A percentile compares a stretch with the other conserved stretches of the same genome.
Conservation (phyloP, 75 land plant genomes). For the Pinus tabuliformis region DNA sequence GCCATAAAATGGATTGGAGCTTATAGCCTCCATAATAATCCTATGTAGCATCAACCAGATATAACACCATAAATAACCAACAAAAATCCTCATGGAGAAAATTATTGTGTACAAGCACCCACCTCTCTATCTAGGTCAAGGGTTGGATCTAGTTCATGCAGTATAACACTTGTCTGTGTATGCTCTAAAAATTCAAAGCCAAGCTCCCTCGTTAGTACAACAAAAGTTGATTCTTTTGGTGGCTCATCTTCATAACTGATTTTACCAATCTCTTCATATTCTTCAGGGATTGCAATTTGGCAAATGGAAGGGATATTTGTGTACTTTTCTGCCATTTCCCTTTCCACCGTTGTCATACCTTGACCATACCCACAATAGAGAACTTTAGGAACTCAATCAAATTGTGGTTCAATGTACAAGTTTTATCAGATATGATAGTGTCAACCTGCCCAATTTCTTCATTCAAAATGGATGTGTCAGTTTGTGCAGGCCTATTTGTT, state of each 20-base stretch:
- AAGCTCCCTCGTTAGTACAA: conserved; percentile 62
- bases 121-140: conserved; percentile 29
- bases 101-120: conserved; percentile 12
- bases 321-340: background rate
- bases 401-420: conserved; percentile 73
- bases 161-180: conserved; percentile 51
- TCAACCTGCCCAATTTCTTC: conserved; percentile 82
- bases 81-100: background rate
- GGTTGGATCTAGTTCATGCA: conserved; percentile 41
- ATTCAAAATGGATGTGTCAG: conserved; percentile 77
- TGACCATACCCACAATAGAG: conserved; percentile 51
- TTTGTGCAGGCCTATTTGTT: conserved; percentile 41
- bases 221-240: conserved; percentile 74
- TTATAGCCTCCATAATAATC: background rate
- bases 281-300: conserved; percentile 72
- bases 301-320: conserved; percentile 20
- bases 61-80: background rate
- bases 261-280: conserved; percentile 36
- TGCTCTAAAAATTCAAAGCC: conserved; percentile 67
- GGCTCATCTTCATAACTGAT: conserved; percentile 71
- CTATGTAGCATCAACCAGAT: background rate
- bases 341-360: no score
- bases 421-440: conserved; percentile 72
- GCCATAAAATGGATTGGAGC: conserved; percentile 43
- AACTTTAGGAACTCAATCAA: conserved; percentile 75